These are phyloP conservation scores for Phialophora macrospora DNA, from an alignment of 2,329 filamentous ascomycete genomes.

Conservation along the genomic window DNA sequence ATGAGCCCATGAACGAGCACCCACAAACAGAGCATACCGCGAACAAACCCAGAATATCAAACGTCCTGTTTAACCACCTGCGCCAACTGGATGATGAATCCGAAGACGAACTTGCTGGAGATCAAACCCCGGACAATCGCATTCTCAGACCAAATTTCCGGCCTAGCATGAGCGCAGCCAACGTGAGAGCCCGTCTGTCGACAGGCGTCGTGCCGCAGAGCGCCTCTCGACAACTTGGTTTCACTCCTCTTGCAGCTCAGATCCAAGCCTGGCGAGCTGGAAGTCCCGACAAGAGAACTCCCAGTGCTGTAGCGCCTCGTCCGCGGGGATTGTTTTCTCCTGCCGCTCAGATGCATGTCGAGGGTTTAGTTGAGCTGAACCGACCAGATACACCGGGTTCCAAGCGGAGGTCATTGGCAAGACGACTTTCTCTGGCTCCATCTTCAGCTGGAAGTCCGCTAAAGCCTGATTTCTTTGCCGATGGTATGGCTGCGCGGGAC, in stretches of 20 bases:
- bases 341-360: conserved; percentile 33
- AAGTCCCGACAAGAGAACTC: conserved; percentile 53
- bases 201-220: conserved; percentile 29
- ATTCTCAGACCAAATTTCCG: conserved; percentile 21
- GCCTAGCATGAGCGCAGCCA: conserved; percentile 27
- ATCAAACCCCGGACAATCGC: conserved; percentile 36
- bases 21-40: neutral
- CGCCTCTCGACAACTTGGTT: conserved; percentile 52
- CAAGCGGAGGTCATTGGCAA: conserved; percentile 35
- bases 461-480: conserved; percentile 64
- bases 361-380: conserved; percentile 36
- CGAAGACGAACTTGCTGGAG: conserved; percentile 40
- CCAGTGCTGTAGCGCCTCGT: conserved; percentile 25
- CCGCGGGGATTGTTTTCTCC: conserved; percentile 37
- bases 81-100: conserved; percentile 37
- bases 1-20: neutral
- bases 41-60: conserved; percentile 25
- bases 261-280: conserved; percentile 67
- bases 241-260: conserved; percentile 67
- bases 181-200: conserved; percentile 32
- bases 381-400: conserved; percentile 40
- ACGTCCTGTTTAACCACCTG: conserved; percentile 26
- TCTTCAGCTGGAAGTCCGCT: conserved; percentile 45
- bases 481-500: conserved; percentile 61
- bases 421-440: conserved; percentile 38